Percentiles rank a stretch among this genome's conserved stretches.
Evolutionary conservation across 192 early-diverging fungal genomes (phyloP).

Genomic region (Entomortierella parvispora): DNA sequence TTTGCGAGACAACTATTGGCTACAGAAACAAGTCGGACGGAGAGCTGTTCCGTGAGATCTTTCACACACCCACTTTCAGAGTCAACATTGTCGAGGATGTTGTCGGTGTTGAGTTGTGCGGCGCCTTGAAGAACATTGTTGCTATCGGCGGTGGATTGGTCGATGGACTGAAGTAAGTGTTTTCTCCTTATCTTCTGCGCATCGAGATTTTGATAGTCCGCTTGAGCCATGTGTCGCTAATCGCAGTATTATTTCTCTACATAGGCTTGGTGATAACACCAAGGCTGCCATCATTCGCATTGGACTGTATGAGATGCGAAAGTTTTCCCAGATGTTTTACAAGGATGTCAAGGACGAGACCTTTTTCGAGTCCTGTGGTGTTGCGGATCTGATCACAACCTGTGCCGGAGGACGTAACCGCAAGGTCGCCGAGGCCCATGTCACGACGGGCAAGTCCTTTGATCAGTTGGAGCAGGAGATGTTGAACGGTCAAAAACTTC

Average conservation of each 20-base stretch:
- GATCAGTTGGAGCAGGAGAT: conserved; percentile 90
- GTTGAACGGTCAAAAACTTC: conserved; percentile 97
- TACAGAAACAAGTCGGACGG: conserved; percentile 77
- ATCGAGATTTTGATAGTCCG: background rate
- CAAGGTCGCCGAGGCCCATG: conserved; percentile 90
- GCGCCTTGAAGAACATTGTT: conserved; percentile 98
- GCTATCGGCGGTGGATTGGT: conserved; percentile 96
- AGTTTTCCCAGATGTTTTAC: conserved; percentile 87
- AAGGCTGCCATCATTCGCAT: conserved; percentile 98
- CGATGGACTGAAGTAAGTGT: conserved; percentile 83
- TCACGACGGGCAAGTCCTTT: conserved; percentile 93
- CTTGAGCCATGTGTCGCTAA: too few species aligned
- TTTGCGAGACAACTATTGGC: conserved; percentile 96
- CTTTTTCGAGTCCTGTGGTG: conserved; percentile 97
- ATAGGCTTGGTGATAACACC: conserved; percentile 88
- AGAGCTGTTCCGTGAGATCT: conserved; percentile 79
- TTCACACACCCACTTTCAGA: conserved; percentile 91
- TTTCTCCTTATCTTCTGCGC: background rate
- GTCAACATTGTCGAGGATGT: conserved; percentile 89
- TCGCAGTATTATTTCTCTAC: background rate
- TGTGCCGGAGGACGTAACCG: conserved; percentile 98
- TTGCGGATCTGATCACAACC: conserved; percentile 96
- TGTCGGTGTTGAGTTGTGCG: conserved; percentile 95
- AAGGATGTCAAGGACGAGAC: conserved; percentile 89
- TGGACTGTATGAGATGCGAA: conserved; percentile 95